Percentiles rank a stretch among this genome's conserved stretches.
These are phyloP conservation scores for Suillus clintonianus DNA, from an alignment of 768 basidiomycete genomes.

Conservation along the genomic window DNA sequence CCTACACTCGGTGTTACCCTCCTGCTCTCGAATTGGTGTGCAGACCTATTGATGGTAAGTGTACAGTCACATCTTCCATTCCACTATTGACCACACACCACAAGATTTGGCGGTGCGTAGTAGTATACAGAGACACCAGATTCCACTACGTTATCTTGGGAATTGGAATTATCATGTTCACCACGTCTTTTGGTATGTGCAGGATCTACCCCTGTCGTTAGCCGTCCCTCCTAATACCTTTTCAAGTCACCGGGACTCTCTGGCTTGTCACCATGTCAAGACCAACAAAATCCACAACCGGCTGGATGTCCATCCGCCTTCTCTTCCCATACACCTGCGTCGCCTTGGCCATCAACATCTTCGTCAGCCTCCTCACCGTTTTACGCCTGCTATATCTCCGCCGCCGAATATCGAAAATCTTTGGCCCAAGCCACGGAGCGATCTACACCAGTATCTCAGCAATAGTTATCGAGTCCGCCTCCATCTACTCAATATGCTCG, in stretches of 20 bases:
- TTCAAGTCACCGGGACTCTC: conserved; percentile 27
- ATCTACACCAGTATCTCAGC: conserved; percentile 33
- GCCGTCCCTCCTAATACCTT: not conserved
- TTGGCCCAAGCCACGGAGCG: conserved; percentile 25
- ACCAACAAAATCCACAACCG: conserved; percentile 14
- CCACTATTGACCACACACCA: not conserved
- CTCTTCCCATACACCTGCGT: conserved; percentile 33
- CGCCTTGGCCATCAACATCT: conserved; percentile 33
- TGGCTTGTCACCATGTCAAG: conserved; percentile 28
- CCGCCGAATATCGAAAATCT: conserved; percentile 20
- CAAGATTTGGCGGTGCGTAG: conserved; percentile 34
- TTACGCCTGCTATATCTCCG: conserved; percentile 31
- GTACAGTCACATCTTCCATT: not conserved
- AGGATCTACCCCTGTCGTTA: not conserved
- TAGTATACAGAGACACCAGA: conserved; percentile 32
- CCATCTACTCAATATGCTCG: conserved; percentile 33
- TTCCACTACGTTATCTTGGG: conserved; percentile 15
- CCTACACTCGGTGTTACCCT: conserved; percentile 26
- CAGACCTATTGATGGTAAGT: conserved; percentile 30
- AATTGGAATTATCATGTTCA: conserved; percentile 20
- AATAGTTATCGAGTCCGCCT: conserved; percentile 36
- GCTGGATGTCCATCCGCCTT: conserved; percentile 32
- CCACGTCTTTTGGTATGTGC: conserved; percentile 25
- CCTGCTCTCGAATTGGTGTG: conserved; percentile 32
- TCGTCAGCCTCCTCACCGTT: conserved; percentile 31